phyloP scores from a whole-genome alignment of 2,329 filamentous ascomycete genomes.

The Cytospora chrysosperma region DNA sequence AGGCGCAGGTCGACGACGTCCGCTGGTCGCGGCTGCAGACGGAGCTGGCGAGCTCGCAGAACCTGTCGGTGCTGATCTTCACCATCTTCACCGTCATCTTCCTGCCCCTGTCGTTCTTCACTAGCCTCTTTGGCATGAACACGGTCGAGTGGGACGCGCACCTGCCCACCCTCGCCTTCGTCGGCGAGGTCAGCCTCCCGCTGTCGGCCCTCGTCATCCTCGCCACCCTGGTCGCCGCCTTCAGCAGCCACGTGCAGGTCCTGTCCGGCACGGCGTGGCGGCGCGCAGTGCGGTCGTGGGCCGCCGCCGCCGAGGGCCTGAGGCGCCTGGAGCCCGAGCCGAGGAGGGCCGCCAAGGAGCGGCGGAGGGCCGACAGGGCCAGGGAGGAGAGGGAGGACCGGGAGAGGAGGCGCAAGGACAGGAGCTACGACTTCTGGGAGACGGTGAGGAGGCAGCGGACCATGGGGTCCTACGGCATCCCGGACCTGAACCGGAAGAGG shows the following conservation, averaged over 20 bases:
- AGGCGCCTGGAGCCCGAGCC: conserved; percentile 31
- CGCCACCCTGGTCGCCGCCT: conserved; percentile 53
- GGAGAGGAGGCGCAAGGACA: conserved; percentile 31
- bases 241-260: conserved; percentile 47
- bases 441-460: conserved; percentile 34
- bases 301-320: conserved; percentile 10
- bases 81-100: conserved; percentile 64
- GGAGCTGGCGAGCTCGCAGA: conserved; percentile 61
- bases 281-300: background rate
- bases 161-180: conserved; percentile 43
- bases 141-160: conserved; percentile 57
- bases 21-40: conserved; percentile 61
- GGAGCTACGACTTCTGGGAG: conserved; percentile 43
- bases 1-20: conserved; percentile 66
- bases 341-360: conserved; percentile 4
- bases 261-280: conserved; percentile 28
- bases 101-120: conserved; percentile 64
- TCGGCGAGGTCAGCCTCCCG: conserved; percentile 50
- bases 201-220: conserved; percentile 49
- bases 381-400: conserved; percentile 28
- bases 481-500: conserved; percentile 35
- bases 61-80: conserved; percentile 64
- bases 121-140: conserved; percentile 65
- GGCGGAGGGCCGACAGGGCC: conserved; percentile 6
- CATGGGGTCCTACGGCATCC: conserved; percentile 36